phyloP scores from a whole-genome alignment of 257 asterid species.

The Leonotis leonurus region DNA sequence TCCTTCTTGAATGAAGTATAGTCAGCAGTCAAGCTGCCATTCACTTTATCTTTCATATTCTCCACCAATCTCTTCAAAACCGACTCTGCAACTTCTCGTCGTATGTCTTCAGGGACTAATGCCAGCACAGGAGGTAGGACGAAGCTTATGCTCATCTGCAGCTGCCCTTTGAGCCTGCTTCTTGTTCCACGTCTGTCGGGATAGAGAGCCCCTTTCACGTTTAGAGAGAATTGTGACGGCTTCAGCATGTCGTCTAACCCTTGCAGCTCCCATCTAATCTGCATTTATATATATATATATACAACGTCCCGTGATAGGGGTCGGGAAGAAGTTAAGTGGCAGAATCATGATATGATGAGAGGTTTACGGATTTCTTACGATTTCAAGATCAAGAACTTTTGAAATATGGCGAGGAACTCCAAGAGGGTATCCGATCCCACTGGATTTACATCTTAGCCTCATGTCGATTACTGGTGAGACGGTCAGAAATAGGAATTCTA shows the following conservation, averaged over 20 bases:
- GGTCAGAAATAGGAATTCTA: constrained; percentile 70
- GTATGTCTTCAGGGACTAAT: constrained; percentile 73
- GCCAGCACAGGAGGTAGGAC: constrained; percentile 71
- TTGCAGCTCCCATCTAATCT: constrained; percentile 90
- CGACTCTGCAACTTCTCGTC: constrained; percentile 76
- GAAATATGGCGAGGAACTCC: constrained; percentile 59
- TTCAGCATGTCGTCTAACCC: constrained; percentile 77
- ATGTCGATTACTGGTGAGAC: constrained; percentile 74
- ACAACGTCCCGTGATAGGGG: not conserved
- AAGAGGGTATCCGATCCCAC: constrained; percentile 64
- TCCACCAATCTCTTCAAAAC: constrained; percentile 69
- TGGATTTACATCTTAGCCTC: constrained; percentile 68
- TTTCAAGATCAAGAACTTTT: constrained; percentile 79
- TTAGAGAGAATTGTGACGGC: constrained; percentile 74
- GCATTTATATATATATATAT: too few species aligned
- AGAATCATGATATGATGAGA: not conserved
- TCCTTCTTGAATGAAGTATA: constrained; percentile 70
- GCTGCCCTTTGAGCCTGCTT: constrained; percentile 63
- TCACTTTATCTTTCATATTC: constrained; percentile 82
- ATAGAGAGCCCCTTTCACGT: constrained; percentile 71
- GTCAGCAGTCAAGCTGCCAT: constrained; percentile 75
- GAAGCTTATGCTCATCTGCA: constrained; percentile 77
- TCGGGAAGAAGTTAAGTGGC: not conserved
- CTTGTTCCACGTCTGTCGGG: constrained; percentile 61
- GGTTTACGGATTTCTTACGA: constrained; percentile 41